phyloP scores from a whole-genome alignment of 2,329 filamentous ascomycete species.

The Alternaria panax region DNA sequence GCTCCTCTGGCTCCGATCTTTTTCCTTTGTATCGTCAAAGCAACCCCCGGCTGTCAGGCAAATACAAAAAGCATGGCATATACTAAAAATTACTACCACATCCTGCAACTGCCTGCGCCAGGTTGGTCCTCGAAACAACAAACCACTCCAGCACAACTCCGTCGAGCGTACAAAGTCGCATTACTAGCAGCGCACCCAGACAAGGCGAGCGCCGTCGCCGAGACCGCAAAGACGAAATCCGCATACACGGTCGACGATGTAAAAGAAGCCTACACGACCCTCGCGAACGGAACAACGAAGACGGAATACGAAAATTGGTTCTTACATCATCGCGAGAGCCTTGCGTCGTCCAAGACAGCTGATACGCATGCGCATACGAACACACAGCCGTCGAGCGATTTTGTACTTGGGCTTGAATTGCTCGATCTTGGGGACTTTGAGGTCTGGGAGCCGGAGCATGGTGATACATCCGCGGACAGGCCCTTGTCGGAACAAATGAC shows the following conservation, averaged over 20 bases:
- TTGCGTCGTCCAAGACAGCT: background rate
- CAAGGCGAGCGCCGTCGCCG: slow-evolving; percentile 47
- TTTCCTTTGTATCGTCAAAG: background rate
- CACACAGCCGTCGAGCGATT: slow-evolving; percentile 24
- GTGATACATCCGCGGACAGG: background rate
- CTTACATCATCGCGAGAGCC: slow-evolving; percentile 6
- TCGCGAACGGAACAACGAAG: slow-evolving; percentile 55
- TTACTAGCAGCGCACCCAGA: slow-evolving; percentile 67
- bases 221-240: background rate
- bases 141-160: slow-evolving; percentile 12
- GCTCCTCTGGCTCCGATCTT: background rate
- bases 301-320: slow-evolving; percentile 52
- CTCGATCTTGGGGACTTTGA: slow-evolving; percentile 64
- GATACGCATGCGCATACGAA: background rate
- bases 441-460: background rate
- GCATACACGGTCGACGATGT: slow-evolving; percentile 64
- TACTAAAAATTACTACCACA: slow-evolving; percentile 41
- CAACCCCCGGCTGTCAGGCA: background rate
- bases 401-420: slow-evolving; percentile 61
- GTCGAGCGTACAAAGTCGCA: slow-evolving; percentile 62
- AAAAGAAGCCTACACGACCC: slow-evolving; percentile 63
- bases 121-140: slow-evolving; percentile 6
- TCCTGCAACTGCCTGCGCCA: slow-evolving; percentile 32
- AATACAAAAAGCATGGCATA: slow-evolving; percentile 25
- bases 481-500: slow-evolving; percentile 14